Evolutionary conservation across 2,329 filamentous ascomycete species (phyloP).

Genomic region (Teratosphaeria nubilosa): DNA sequence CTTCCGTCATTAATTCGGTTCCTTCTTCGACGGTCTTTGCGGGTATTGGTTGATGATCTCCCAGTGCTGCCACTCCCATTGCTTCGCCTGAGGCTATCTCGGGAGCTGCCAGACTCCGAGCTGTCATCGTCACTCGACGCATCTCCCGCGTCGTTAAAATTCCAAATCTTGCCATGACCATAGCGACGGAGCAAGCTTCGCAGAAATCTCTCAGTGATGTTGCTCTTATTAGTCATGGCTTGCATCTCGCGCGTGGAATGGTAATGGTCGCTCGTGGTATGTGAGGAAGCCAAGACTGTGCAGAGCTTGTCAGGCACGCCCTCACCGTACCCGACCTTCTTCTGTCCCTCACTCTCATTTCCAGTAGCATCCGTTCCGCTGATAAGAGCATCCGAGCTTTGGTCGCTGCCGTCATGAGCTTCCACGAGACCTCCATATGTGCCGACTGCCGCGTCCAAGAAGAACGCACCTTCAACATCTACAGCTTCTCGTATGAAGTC

Average conservation of each 20-base stretch:
- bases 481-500: slow-evolving; percentile 40
- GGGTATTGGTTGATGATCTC: not conserved
- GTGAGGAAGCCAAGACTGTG: slow-evolving; percentile 14
- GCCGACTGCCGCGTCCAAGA: slow-evolving; percentile 27
- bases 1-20: slow-evolving; percentile 9
- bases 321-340: not conserved
- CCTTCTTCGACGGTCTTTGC: slow-evolving; percentile 1
- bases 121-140: slow-evolving; percentile 6
- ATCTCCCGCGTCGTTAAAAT: slow-evolving; percentile 11
- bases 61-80: not conserved
- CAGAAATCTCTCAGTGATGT: slow-evolving; percentile 12
- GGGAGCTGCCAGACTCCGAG: not conserved
- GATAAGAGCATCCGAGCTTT: slow-evolving; percentile 4
- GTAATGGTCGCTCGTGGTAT: slow-evolving; percentile 1
- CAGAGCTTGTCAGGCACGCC: slow-evolving; percentile 6
- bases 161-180: slow-evolving; percentile 16
- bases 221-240: not conserved
- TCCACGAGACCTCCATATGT: slow-evolving; percentile 18
- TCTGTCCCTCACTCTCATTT: slow-evolving; percentile 6
- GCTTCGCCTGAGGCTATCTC: not conserved
- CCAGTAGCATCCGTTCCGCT: slow-evolving; percentile 2
- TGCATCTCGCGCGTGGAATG: slow-evolving; percentile 1
- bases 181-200: slow-evolving; percentile 14
- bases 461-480: slow-evolving; percentile 39
- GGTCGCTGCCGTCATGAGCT: slow-evolving; percentile 1